Conservation (phyloP, 2,329 filamentous ascomycete genomes). For the Davidsoniella virescens region DNA sequence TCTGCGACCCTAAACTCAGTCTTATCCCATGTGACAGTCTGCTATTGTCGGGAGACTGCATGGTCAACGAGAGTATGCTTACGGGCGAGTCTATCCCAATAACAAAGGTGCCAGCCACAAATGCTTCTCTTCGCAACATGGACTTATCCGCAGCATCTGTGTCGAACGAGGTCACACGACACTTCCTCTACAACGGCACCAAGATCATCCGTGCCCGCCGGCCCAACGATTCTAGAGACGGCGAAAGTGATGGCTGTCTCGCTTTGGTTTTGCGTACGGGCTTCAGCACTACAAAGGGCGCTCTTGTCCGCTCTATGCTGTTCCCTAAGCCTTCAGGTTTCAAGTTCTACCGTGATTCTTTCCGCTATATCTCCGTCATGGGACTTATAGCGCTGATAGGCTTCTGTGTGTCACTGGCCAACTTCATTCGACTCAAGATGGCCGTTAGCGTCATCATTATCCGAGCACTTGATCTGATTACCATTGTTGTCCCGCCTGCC, state of each 20-base stretch:
- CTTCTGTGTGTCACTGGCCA: conserved; percentile 80
- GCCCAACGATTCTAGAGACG: conserved; percentile 70
- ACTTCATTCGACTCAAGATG: conserved; percentile 73
- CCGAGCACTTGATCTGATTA: conserved; percentile 84
- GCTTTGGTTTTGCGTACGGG: conserved; percentile 88
- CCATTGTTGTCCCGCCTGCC: conserved; percentile 90
- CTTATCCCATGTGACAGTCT: conserved; percentile 89
- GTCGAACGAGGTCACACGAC: conserved; percentile 64
- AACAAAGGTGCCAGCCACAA: conserved; percentile 71
- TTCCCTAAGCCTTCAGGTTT: conserved; percentile 97
- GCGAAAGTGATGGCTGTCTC: conserved; percentile 68
- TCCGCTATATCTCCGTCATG: conserved; percentile 97
- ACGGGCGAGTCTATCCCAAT: conserved; percentile 90
- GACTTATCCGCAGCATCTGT: conserved; percentile 70
- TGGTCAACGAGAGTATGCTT: conserved; percentile 98
- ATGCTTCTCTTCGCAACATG: conserved; percentile 60
- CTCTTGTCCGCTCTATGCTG: conserved; percentile 89
- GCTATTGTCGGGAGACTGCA: conserved; percentile 82
- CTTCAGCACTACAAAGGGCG: conserved; percentile 95
- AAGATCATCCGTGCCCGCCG: conserved; percentile 83
- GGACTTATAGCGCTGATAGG: conserved; percentile 68
- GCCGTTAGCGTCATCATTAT: conserved; percentile 85
- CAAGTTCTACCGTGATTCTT: conserved; percentile 96
- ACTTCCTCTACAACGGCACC: conserved; percentile 89
- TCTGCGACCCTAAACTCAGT: conserved; percentile 77